Evolutionary conservation across 352 stramenopile genomes (phyloP), one percentile per base, ranked within the genome.

Genomic region (Lagenidium giganteum): DNA sequence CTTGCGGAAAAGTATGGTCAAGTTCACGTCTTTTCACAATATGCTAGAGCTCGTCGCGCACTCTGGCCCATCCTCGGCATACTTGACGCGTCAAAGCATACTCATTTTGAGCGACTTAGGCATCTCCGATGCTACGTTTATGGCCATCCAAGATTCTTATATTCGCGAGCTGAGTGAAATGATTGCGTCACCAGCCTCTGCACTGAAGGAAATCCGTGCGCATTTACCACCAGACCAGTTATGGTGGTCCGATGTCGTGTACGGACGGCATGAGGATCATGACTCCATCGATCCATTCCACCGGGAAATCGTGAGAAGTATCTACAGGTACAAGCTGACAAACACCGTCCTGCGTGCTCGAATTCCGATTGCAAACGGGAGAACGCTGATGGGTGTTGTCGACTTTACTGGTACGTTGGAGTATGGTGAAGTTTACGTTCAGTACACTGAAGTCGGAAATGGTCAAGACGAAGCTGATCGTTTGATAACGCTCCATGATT

Each of bases 401-500:
- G 82, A 93, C 49, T 89, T 90, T 31, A 89, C 79, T 1, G 52
- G 57, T 0, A 83, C 72, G 6, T 57, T 93, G 14, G 22, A 64
- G 12, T 86, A 88, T 16, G 77, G 77, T 1, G 60, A 86, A 46
- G 71, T 93, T 4, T 93, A 85, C 53, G 76, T 93, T 2, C 81
- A 86, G 33, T 88, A 87, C 39, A 69, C 69, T 1, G 65, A 81
- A 22, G 74, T 73, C 4, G 54, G 30, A 7, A 62, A 54, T 36
- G 40, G 66, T 0, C 48, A 47, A 3, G 22, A 47, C 14, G 34
- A 65, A 42, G 39, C 51, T 4, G 37, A 42, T 13, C 26, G 33
- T 11, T 22, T 43, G 3, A 16, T 68, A 1, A 21, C 33, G 5
- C 53, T 90, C 21, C 38, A 58, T 57, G 57, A 53, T 6, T 31